phyloP scores from a whole-genome alignment of 768 basidiomycete species.

The Tulasnella sp. region DNA sequence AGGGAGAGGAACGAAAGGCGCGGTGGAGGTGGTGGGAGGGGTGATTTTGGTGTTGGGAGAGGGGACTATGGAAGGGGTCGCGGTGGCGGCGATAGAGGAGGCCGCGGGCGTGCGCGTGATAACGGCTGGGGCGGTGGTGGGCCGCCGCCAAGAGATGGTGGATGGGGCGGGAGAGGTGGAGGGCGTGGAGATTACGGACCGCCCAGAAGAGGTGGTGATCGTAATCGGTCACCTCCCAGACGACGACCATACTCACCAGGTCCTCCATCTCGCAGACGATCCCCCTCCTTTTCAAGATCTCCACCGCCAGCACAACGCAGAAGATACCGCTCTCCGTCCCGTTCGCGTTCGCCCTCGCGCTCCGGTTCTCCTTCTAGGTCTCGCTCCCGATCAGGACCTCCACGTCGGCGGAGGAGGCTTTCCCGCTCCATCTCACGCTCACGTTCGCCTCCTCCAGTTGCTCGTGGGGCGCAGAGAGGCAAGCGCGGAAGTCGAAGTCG shows the following conservation, averaged over 20 bases:
- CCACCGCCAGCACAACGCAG: slow-evolving; percentile 7
- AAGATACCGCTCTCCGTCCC: slow-evolving; percentile 12
- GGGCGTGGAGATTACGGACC: slow-evolving; percentile 11
- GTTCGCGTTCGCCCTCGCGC: neutral
- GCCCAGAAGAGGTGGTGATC: slow-evolving; percentile 13
- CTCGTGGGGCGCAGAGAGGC: too few species aligned
- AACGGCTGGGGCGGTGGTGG: slow-evolving; percentile 30
- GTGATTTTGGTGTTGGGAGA: slow-evolving; percentile 37
- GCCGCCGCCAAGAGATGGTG: neutral
- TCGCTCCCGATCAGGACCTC: slow-evolving; percentile 16
- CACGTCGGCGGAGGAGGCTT: neutral
- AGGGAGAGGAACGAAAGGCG: slow-evolving; percentile 16
- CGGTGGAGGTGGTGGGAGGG: slow-evolving; percentile 37
- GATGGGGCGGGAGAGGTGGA: neutral
- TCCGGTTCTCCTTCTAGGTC: slow-evolving; percentile 22
- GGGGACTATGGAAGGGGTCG: slow-evolving; percentile 34
- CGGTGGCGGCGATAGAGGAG: slow-evolving; percentile 39
- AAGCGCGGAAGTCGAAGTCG: too few species aligned
- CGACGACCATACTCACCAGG: slow-evolving; percentile 2
- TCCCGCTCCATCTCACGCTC: too few species aligned
- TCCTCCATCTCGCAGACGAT: slow-evolving; percentile 37
- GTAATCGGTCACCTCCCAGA: slow-evolving; percentile 9
- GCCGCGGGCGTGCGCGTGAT: slow-evolving; percentile 39
- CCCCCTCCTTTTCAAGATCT: slow-evolving; percentile 23
- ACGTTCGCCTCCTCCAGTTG: too few species aligned